Evolutionary conservation across 371 early-diverging fungal species (phyloP), one percentile per base, ranked within the genome.

Genomic region (Apophysomyces variabilis): DNA sequence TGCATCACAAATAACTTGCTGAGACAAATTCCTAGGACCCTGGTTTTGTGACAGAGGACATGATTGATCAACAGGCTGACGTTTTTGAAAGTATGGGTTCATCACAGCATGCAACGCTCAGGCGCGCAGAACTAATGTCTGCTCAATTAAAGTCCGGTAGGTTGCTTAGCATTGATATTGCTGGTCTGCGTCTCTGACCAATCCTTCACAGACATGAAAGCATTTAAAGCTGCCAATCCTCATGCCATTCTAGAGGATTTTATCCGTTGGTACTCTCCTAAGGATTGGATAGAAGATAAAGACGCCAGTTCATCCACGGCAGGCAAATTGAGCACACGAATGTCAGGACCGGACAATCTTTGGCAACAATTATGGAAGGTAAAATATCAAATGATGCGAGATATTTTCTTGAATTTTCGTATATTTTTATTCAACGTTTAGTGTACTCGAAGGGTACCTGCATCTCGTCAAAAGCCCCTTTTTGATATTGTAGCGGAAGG

Each of bases 221-320:
- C 93, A 8, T 94, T 94, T 72, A 94, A 94, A 68, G 93, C 93
- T 2, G 94, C 94, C 16, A 94, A 97, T 67, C 95, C 97, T 1
- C 80, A 85, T 35, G 87, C 90, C 32, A 72, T 72, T 7, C 71
- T 97, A 5, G 93, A 88, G 5, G 97, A 97, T 64, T 97, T 97
- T 85, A 92, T 97, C n/a, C 82, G 95, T 56, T 97, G 97, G 97
- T 93, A 95, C 70, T 96, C 96, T 0, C 97, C 97, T 9, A 85
- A 92, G 58, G 97, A 97, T 72, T 93, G 91, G 90, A 69, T 90
- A 32, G 72, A 62, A 1, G 78, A 61, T 26, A 76, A 74, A 32
- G 90, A 41, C 13, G 90, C 8, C 69, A 76, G 35, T 21, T 5
- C 54, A 21, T 50, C 54, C 1, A 26, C 12, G 41, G 9, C 16